phyloP scores from a whole-genome alignment of 768 basidiomycete genomes.

The Tricholoma terreum region DNA sequence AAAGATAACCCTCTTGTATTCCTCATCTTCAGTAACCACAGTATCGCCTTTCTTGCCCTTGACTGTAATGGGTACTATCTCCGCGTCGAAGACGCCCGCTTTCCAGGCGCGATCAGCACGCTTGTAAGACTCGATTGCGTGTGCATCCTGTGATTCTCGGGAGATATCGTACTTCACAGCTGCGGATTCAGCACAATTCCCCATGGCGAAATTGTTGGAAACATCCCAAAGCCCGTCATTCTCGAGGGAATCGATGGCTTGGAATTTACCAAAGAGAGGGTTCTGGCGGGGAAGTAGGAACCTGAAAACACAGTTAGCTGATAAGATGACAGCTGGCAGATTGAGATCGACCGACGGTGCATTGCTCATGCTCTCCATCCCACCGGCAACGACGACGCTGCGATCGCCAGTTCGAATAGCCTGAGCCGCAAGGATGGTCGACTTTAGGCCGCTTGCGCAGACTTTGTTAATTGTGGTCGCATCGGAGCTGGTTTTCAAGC shows the following conservation, averaged over 20 bases:
- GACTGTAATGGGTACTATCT: conserved; percentile 87
- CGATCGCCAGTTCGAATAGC: conserved; percentile 85
- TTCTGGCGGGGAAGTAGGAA: conserved; percentile 82
- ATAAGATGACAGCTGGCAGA: not conserved
- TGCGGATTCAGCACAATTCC: conserved; percentile 89
- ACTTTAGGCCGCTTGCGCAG: conserved; percentile 96
- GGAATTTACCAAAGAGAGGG: conserved; percentile 86
- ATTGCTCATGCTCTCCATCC: conserved; percentile 99
- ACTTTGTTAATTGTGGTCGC: conserved; percentile 99
- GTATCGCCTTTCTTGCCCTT: conserved; percentile 94
- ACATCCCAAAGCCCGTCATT: conserved; percentile 95
- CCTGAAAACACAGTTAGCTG: conserved; percentile 33
- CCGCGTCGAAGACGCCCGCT: conserved; percentile 76
- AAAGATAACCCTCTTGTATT: conserved; percentile 94
- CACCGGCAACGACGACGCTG: conserved; percentile 86
- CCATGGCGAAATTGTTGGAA: conserved; percentile 98
- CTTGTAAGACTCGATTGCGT: conserved; percentile 93
- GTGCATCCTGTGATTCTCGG: conserved; percentile 84
- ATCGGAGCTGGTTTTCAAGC: conserved; percentile 80
- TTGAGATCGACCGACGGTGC: conserved; percentile 74
- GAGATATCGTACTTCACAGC: conserved; percentile 81
- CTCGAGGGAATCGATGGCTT: conserved; percentile 83
- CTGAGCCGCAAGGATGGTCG: conserved; percentile 92
- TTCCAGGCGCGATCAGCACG: conserved; percentile 92
- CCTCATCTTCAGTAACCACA: conserved; percentile 91